phyloP scores from a whole-genome alignment of 169 alveolate genomes.

The Cryptosporidium meleagridis region DNA sequence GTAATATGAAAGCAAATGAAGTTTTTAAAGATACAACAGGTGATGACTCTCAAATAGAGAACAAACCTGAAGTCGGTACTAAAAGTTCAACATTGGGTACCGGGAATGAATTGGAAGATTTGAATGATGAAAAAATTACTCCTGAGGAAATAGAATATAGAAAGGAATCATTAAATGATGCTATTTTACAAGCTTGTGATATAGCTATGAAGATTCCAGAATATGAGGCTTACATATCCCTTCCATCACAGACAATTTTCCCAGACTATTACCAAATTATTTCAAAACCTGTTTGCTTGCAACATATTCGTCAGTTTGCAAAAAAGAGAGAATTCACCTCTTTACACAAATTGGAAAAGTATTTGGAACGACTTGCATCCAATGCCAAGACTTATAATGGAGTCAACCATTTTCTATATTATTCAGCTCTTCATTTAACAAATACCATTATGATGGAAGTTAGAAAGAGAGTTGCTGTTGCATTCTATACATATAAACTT shows the following conservation, averaged over 20 bases:
- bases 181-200: slow-evolving; percentile 56
- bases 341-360: slow-evolving; percentile 56
- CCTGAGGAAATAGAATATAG: slow-evolving; percentile 65
- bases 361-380: slow-evolving; percentile 57
- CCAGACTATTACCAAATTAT: slow-evolving; percentile 67
- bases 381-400: slow-evolving; percentile 67
- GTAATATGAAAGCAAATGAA: neutral
- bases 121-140: slow-evolving; percentile 41
- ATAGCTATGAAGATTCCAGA: slow-evolving; percentile 56
- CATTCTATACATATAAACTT: slow-evolving; percentile 50
- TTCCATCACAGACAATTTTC: slow-evolving; percentile 35
- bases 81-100: neutral
- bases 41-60: neutral
- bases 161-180: slow-evolving; percentile 27
- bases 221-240: slow-evolving; percentile 47
- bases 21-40: neutral
- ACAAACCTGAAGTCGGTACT: neutral
- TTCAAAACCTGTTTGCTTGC: slow-evolving; percentile 58
- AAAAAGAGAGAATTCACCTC: slow-evolving; percentile 65
- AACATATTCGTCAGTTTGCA: slow-evolving; percentile 61
- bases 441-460: slow-evolving; percentile 56
- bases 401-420: slow-evolving; percentile 28
- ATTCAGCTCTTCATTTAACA: slow-evolving; percentile 67
- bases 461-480: slow-evolving; percentile 63
- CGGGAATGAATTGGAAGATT: neutral